Evolutionary conservation across 2,329 filamentous ascomycete species (phyloP).

Genomic region (Pseudopithomyces chartarum): DNA sequence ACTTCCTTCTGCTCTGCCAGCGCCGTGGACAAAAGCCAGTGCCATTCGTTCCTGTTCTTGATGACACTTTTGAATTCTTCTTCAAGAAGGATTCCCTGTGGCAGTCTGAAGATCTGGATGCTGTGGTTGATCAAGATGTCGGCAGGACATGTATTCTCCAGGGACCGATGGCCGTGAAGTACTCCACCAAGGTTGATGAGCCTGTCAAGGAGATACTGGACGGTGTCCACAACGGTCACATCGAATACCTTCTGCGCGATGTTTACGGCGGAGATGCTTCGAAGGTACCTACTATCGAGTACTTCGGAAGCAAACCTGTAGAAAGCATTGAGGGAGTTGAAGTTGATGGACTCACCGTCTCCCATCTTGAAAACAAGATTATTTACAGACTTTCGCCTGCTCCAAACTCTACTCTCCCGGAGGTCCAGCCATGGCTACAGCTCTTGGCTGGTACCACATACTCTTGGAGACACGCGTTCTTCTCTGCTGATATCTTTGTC

Average conservation of each 20-base stretch:
- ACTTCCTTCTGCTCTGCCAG: constrained; percentile 92
- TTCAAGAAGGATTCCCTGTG: constrained; percentile 99
- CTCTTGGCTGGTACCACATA: constrained; percentile 83
- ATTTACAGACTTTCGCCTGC: constrained; percentile 82
- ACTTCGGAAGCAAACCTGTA: constrained; percentile 88
- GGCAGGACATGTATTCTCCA: constrained; percentile 95
- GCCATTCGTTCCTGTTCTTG: constrained; percentile 92
- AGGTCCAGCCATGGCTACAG: constrained; percentile 82
- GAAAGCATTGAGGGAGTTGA: constrained; percentile 70
- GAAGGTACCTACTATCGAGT: constrained; percentile 84
- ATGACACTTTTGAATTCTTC: constrained; percentile 98
- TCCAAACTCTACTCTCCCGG: constrained; percentile 74
- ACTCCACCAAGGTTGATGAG: constrained; percentile 87
- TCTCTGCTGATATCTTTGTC: constrained; percentile 90
- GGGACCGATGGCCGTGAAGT: constrained; percentile 89
- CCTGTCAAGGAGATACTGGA: constrained; percentile 95
- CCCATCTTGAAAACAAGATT: constrained; percentile 77
- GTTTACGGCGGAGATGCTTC: constrained; percentile 75
- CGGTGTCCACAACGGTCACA: constrained; percentile 86
- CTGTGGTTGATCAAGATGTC: constrained; percentile 94
- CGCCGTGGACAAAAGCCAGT: constrained; percentile 93
- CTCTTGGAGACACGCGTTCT: constrained; percentile 93
- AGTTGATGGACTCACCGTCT: constrained; percentile 83
- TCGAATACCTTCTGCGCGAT: constrained; percentile 77
- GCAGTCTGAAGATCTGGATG: constrained; percentile 97